Base-by-base conservation (phyloP, 352 stramenopile species). In the Phytophthora macrochlamydospora region DNA sequence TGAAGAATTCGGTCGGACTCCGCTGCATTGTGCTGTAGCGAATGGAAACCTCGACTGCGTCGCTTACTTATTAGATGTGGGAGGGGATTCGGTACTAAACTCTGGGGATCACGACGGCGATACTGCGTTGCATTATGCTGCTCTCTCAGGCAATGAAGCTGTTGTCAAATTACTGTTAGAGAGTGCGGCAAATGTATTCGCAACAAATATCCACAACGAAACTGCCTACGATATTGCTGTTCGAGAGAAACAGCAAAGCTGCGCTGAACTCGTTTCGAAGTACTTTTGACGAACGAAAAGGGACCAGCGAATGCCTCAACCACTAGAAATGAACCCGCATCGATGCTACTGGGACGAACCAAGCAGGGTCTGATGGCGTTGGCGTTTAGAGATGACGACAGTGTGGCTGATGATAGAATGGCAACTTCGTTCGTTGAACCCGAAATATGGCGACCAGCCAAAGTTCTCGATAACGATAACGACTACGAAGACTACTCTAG, bases 51-150 rank as follows among this genome's bases (percentile, higher is more conserved):
- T 83, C 2, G 83, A 92, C 49, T 94, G 88, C 60, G 79, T 91
- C 7, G 83, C 85, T 1, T 95, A 95, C 40, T 71, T 95, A 9
- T 61, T 95, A n/a, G 88, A 95, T 65, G 85, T 94, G 42, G 88
- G 85, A 18, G 85, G 83, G 0, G 88, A 95, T 55, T 90, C 85
- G 2, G 81, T 95, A 7, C 45, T 95, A 2, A 95, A 94, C 42
- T 83, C 85, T 5, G 85, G 86, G 0, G 88, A 95, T 18, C 67
- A 85, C 31, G 83, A 92, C 28, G 86, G 85, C 3, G 86, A 94
- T 46, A 94, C 88, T 7, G 77, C 86, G 37, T 56, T 95, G 5
- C 88, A 95, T 59, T 93, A 93, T 44, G 81, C 86, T 0, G 79
- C 85, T 1, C 50, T 85, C n/a, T 68, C 84, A 24, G 88, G 83